Conservation (phyloP, 2,329 filamentous ascomycete species). For the Ophiostoma sp. region DNA sequence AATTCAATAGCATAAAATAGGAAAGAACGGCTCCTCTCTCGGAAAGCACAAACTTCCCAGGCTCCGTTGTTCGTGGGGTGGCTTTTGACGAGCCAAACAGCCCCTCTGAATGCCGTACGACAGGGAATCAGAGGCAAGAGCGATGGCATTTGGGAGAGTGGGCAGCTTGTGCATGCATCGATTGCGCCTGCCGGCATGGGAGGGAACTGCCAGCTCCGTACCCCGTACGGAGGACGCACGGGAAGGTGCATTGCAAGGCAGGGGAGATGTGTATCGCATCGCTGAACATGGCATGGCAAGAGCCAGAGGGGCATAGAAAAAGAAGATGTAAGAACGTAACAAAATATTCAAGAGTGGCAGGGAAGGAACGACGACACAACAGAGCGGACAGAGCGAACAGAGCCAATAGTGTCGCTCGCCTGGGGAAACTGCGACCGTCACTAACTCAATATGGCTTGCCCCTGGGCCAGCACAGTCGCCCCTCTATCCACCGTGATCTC, state of each 20-base stretch:
- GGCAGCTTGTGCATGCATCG: neutral
- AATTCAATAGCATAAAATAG: neutral
- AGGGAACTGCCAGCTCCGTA: neutral
- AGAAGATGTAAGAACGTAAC: neutral
- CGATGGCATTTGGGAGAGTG: neutral
- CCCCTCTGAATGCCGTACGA: constrained; percentile 1
- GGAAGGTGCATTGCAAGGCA: constrained; percentile 9
- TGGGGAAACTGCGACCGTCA: constrained; percentile 16
- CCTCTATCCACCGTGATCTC: constrained; percentile 19
- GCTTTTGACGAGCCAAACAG: neutral
- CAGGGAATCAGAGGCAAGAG: neutral
- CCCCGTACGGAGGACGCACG: neutral
- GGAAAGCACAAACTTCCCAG: neutral
- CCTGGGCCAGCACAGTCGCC: neutral
- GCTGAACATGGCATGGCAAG: neutral
- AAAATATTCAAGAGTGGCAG: neutral
- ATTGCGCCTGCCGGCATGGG: constrained; percentile 7
- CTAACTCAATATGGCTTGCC: constrained; percentile 10
- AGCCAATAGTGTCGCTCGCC: neutral
- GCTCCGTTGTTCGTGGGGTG: constrained; percentile 11
- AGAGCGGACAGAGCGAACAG: neutral
- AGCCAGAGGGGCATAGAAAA: neutral
- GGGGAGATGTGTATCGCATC: neutral
- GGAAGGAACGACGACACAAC: neutral
- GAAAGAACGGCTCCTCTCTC: neutral